Base-by-base conservation (phyloP, 331 rosid genomes). In the Erythrophleum ivorense region DNA sequence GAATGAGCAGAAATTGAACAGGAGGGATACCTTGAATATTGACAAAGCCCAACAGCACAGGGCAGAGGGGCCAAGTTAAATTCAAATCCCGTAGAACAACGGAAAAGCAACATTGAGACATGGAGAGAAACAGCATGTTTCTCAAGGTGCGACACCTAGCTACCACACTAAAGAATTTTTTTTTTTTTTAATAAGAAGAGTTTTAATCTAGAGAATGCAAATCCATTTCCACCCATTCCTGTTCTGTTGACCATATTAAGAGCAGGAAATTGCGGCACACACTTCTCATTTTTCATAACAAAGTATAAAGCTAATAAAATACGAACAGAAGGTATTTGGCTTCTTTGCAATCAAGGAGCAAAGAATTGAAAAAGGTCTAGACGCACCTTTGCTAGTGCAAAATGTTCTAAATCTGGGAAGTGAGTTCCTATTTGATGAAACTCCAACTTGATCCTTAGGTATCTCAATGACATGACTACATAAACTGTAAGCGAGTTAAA, bases 321-420 rank as follows among this genome's bases (percentile, higher is more conserved):
- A 33, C 7, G 12, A 46, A 55, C 6, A 65, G 54, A 71, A 45
- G 31, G 36, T 40, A 31, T 16, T 65, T 31, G 53, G 34, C 66
- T 36, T 75, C 81, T 75, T 58, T 12, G 48, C 49, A 43, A 43
- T 57, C 14, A 12, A 68, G 49, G 33, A 21, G 10, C 9, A 66
- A 71, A 48, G 19, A 50, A 80, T 62, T 36, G 40, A 79, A 80
- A 78, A 86, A 73, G 54, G 49, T 81, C 83, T 71, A 49, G 60
- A 49, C 60, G 60, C 60, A 71, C 76, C 76, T 90, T 87, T 80
- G 86, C 83, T 80, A 31, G 90, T 86, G 82, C 90, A 88, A 92
- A 85, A 88, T 15, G 90, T 86, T 83, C 87, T 88, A 86, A 86
- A 89, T 75, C 88, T 85, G 73, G 67, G 83, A 80, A 85, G 74